phyloP scores from a whole-genome alignment of 108 stramenopile genomes.

The Mayamaea pseudoterrestris region DNA sequence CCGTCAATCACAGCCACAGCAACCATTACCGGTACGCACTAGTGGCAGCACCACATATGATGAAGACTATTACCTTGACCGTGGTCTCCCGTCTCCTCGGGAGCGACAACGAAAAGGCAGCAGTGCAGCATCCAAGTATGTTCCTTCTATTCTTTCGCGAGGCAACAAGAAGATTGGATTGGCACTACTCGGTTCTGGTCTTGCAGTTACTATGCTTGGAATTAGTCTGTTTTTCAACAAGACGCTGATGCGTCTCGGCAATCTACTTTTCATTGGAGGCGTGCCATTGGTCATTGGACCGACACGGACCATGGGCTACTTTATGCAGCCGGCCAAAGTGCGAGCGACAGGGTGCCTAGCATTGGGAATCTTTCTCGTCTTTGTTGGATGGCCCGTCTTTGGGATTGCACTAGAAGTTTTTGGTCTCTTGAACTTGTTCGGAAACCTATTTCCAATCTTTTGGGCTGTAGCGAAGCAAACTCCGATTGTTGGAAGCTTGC shows the following conservation, averaged over 20 bases:
- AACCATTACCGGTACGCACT: too few species aligned
- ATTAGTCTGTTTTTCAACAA: conserved; percentile 92
- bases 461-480: conserved; percentile 49
- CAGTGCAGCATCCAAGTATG: too few species aligned
- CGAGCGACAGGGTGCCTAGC: conserved; percentile 73
- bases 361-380: conserved; percentile 71
- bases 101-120: too few species aligned
- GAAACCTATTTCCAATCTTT: conserved; percentile 83
- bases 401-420: conserved; percentile 86
- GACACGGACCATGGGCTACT: conserved; percentile 71
- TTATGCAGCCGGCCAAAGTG: conserved; percentile 78
- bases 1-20: too few species aligned
- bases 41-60: too few species aligned
- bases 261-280: conserved; percentile 74
- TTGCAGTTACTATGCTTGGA: conserved; percentile 64
- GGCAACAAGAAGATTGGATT: conserved; percentile 68
- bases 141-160: conserved; percentile 14
- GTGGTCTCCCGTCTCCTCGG: too few species aligned
- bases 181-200: conserved; percentile 54
- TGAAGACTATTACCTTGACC: too few species aligned
- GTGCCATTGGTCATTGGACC: conserved; percentile 85
- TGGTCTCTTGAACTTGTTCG: conserved; percentile 89
- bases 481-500: conserved; percentile 59
- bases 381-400: conserved; percentile 78
- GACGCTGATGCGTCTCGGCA: conserved; percentile 86